These are phyloP conservation scores for Dissoconium aciculare DNA, from an alignment of 2,329 filamentous ascomycete genomes.

Conservation along the genomic window DNA sequence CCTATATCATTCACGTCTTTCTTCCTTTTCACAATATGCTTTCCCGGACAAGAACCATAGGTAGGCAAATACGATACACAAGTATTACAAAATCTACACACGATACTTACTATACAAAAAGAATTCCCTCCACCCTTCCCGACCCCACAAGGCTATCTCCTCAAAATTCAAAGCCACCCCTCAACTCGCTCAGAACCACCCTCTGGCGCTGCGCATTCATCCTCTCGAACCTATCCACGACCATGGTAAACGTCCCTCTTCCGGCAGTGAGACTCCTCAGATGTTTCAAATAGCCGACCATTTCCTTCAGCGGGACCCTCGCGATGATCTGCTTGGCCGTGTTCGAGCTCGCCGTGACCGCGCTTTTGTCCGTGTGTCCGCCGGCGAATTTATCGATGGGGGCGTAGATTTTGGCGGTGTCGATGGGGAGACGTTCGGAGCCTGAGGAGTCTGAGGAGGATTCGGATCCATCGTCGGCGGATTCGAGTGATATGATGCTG, in stretches of 20 bases:
- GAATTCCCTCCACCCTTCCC: too few relatives aligned
- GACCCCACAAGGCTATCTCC: too few relatives aligned
- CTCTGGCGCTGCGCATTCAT: constrained; percentile 47
- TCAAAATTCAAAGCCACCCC: constrained; percentile 16
- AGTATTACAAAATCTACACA: too few relatives aligned
- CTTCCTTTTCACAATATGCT: too few relatives aligned
- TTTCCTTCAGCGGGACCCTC: constrained; percentile 84
- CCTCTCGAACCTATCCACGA: constrained; percentile 54
- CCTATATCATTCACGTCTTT: too few relatives aligned
- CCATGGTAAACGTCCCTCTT: constrained; percentile 63
- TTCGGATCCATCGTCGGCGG: too few relatives aligned
- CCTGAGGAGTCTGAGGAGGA: too few relatives aligned
- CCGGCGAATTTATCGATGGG: constrained; percentile 66
- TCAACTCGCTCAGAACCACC: constrained; percentile 33
- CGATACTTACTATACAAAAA: too few relatives aligned
- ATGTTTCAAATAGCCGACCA: constrained; percentile 87
- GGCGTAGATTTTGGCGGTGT: constrained; percentile 64
- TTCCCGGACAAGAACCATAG: too few relatives aligned
- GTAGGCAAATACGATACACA: too few relatives aligned
- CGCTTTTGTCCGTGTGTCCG: constrained; percentile 6
- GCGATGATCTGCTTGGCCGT: constrained; percentile 52
- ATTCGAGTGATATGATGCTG: constrained; percentile 54
- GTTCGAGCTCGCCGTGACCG: constrained; percentile 12
- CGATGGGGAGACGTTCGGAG: constrained; percentile 35
- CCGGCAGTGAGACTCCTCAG: constrained; percentile 79